A percentile compares a stretch with the other conserved stretches of the same genome.
phyloP scores from a whole-genome alignment of 176 grass and related monocot species.

The Ensete ventricosum region DNA sequence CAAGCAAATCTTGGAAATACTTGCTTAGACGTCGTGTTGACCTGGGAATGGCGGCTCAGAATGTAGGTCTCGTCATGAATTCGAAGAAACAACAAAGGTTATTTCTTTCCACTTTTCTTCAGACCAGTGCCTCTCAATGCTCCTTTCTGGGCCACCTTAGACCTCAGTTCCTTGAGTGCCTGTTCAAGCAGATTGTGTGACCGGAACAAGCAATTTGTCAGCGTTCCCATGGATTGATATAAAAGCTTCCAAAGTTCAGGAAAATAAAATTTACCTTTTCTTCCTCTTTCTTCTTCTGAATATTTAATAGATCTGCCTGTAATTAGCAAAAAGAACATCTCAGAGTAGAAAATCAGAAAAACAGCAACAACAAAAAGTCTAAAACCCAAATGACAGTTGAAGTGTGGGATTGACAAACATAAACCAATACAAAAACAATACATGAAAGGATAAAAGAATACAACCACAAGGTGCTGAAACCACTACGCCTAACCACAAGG shows the following conservation, averaged over 20 bases:
- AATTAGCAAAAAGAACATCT: not conserved
- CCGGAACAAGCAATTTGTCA: not conserved
- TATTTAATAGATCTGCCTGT: conserved; percentile 53
- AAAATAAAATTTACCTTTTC: conserved; percentile 41
- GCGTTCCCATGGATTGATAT: not conserved
- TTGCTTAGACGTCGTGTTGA: not conserved
- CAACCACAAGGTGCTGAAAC: not conserved
- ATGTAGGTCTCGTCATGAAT: not conserved
- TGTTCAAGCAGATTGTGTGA: conserved; percentile 17
- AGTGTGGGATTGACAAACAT: no score
- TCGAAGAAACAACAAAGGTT: conserved; percentile 5
- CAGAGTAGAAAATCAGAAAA: not conserved
- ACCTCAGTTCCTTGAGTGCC: conserved; percentile 78
- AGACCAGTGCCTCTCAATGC: conserved; percentile 65
- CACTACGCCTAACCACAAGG: not conserved
- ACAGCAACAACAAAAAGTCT: not conserved
- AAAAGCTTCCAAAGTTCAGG: not conserved
- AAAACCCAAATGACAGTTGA: no score
- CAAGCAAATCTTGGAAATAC: no score
- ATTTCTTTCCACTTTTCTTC: conserved; percentile 98
- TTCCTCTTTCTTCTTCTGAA: conserved; percentile 97
- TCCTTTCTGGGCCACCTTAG: conserved; percentile 73
- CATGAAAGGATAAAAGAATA: not conserved
- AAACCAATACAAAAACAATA: not conserved
- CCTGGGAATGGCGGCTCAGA: not conserved